Percentiles rank a stretch among this genome's conserved stretches.
Evolutionary conservation across 192 early-diverging fungal species (phyloP).

Genomic region (Podochytrium sp.): DNA sequence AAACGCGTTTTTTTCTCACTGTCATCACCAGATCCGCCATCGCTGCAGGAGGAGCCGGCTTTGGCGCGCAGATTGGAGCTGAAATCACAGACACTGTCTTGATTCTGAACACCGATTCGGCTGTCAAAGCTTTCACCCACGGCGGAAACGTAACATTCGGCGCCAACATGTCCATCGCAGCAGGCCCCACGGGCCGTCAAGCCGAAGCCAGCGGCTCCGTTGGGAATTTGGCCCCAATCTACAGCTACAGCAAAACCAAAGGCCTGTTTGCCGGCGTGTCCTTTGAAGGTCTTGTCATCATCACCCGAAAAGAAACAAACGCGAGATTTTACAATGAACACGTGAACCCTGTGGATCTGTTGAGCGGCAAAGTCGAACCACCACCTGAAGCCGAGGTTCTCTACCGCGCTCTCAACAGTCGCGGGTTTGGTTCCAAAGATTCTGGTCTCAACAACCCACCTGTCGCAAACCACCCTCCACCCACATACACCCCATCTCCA

Average conservation of each 20-base stretch:
- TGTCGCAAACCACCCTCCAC: constrained; percentile 1
- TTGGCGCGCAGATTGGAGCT: constrained; percentile 61
- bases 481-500: too few species aligned
- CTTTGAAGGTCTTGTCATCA: constrained; percentile 86
- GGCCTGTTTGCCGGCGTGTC: constrained; percentile 94
- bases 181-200: constrained; percentile 43
- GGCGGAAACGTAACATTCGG: constrained; percentile 53
- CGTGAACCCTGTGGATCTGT: constrained; percentile 75
- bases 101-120: constrained; percentile 53
- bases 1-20: too few species aligned
- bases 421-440: constrained; percentile 26
- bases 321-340: constrained; percentile 75
- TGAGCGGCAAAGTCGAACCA: constrained; percentile 75
- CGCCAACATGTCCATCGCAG: constrained; percentile 31
- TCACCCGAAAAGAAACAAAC: constrained; percentile 91
- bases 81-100: constrained; percentile 62
- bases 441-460: not conserved
- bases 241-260: constrained; percentile 86
- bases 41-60: constrained; percentile 75
- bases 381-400: constrained; percentile 84
- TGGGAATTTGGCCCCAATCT: constrained; percentile 86
- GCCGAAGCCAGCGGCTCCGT: constrained; percentile 85
- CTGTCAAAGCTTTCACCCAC: constrained; percentile 55
- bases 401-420: constrained; percentile 69
- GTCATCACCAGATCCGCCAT: constrained; percentile 81